These are phyloP conservation scores for Phytophthora rubi DNA, from an alignment of 352 stramenopile genomes.

Conservation along the genomic window DNA sequence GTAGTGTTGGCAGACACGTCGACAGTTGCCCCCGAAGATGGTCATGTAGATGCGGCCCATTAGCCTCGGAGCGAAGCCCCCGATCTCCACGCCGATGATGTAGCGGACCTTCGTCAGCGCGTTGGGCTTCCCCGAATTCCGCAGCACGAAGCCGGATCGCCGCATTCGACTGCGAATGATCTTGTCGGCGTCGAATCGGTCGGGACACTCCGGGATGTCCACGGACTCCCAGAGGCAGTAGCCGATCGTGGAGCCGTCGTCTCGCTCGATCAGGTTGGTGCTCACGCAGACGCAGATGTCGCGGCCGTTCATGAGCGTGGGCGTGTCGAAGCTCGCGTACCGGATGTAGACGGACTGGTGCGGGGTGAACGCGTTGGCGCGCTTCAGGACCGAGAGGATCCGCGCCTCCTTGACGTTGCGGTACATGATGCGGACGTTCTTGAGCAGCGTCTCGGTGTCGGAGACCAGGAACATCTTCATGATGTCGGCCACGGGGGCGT, in stretches of 20 bases:
- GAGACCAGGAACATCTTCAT: constrained; percentile 58
- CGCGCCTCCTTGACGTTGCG: constrained; percentile 56
- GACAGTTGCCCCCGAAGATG: constrained; percentile 48
- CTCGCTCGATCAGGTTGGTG: constrained; percentile 31
- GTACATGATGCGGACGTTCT: constrained; percentile 57
- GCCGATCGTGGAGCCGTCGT: constrained; percentile 49
- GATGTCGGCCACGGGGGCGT: constrained; percentile 44
- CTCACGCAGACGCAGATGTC: constrained; percentile 44
- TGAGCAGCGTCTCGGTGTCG: constrained; percentile 49
- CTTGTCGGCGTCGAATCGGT: constrained; percentile 34
- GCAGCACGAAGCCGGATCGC: constrained; percentile 54
- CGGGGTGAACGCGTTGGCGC: constrained; percentile 28
- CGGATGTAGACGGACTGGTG: constrained; percentile 43
- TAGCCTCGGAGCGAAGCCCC: constrained; percentile 33
- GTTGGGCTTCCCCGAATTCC: constrained; percentile 40
- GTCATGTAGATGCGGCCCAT: constrained; percentile 46
- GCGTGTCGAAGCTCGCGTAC: constrained; percentile 48
- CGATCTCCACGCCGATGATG: constrained; percentile 44
- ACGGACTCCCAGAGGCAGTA: constrained; percentile 71
- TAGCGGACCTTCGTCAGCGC: constrained; percentile 59
- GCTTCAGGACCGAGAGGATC: constrained; percentile 49
- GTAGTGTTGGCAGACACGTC: constrained; percentile 51
- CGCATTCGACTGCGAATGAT: constrained; percentile 50
- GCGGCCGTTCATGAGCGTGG: constrained; percentile 44
- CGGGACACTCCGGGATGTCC: constrained; percentile 43